Conservation (phyloP, 768 basidiomycete genomes). For the Leucogyrophana mollusca region DNA sequence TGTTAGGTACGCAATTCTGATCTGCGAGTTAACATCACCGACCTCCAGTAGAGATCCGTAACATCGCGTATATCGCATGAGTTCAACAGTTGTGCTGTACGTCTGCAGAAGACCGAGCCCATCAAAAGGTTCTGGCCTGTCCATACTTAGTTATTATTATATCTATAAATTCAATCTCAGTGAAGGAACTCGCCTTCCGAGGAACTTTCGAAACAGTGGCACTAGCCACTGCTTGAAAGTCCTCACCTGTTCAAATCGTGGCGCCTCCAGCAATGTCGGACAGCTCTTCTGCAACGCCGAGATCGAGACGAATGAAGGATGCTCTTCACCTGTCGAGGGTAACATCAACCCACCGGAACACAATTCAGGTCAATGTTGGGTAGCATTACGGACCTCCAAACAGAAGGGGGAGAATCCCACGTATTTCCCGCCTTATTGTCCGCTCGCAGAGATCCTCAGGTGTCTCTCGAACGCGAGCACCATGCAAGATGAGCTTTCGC, state of each 20-base stretch:
- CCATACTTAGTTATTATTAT: conserved; percentile 3
- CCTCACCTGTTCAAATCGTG: conserved; percentile 75
- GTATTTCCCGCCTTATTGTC: conserved; percentile 69
- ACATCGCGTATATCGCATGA: conserved; percentile 61
- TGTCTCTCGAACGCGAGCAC: conserved; percentile 63
- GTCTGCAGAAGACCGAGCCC: conserved; percentile 44
- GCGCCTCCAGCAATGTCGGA: conserved; percentile 45
- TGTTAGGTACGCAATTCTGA: conserved; percentile 4
- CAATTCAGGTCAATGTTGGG: background rate
- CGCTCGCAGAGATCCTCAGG: conserved; percentile 71
- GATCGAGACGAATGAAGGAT: conserved; percentile 31
- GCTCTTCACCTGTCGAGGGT: conserved; percentile 29
- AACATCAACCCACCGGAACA: conserved; percentile 6
- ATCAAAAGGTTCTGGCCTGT: conserved; percentile 28
- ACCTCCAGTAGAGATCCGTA: conserved; percentile 74
- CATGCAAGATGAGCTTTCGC: conserved; percentile 68
- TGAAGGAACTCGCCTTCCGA: conserved; percentile 41
- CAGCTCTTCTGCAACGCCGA: conserved; percentile 43
- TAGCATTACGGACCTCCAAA: conserved; percentile 53
- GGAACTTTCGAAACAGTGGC: conserved; percentile 59
- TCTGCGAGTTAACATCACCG: conserved; percentile 15
- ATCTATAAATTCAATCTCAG: background rate
- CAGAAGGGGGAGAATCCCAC: conserved; percentile 59
- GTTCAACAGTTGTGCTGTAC: conserved; percentile 56
- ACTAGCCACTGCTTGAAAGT: conserved; percentile 71